Conservation (phyloP, 73 alveolate genomes). For the Paramecium bursaria region DNA sequence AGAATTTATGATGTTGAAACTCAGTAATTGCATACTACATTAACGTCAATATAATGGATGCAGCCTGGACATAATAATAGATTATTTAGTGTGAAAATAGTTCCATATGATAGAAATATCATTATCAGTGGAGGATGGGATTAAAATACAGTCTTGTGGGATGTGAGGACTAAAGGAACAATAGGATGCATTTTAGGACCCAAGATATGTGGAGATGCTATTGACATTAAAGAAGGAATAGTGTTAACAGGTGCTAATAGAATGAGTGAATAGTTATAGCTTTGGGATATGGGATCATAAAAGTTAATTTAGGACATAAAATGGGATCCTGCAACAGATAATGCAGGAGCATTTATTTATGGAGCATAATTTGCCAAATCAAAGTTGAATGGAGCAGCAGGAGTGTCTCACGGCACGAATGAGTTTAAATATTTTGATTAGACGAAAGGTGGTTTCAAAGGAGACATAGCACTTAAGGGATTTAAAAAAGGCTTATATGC, state of each 20-base stretch:
- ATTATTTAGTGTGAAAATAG: constrained; percentile 79
- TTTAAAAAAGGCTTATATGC: constrained; percentile 72
- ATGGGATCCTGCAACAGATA: constrained; percentile 58
- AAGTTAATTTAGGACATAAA: constrained; percentile 37
- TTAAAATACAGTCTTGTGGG: constrained; percentile 78
- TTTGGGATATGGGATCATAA: constrained; percentile 70
- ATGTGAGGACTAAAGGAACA: constrained; percentile 67
- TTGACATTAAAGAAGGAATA: constrained; percentile 74
- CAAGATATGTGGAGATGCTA: constrained; percentile 82
- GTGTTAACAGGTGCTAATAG: constrained; percentile 78
- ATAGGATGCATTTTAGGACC: constrained; percentile 80
- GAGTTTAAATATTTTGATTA: constrained; percentile 60
- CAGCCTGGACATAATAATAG: constrained; percentile 82
- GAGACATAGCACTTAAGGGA: constrained; percentile 36
- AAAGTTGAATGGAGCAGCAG: constrained; percentile 49
- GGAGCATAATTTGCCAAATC: constrained; percentile 67
- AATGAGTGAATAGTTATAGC: constrained; percentile 70
- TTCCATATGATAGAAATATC: constrained; percentile 70
- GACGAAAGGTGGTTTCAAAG: constrained; percentile 13
- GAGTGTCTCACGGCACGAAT: constrained; percentile 63
- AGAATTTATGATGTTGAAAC: constrained; percentile 66
- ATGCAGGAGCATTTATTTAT: constrained; percentile 62
- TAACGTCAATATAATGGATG: constrained; percentile 36
- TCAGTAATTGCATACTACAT: not conserved
- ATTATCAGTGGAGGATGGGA: constrained; percentile 91